Evolutionary conservation across 2,329 filamentous ascomycete genomes (phyloP).

Genomic region (Thelonectria olida): DNA sequence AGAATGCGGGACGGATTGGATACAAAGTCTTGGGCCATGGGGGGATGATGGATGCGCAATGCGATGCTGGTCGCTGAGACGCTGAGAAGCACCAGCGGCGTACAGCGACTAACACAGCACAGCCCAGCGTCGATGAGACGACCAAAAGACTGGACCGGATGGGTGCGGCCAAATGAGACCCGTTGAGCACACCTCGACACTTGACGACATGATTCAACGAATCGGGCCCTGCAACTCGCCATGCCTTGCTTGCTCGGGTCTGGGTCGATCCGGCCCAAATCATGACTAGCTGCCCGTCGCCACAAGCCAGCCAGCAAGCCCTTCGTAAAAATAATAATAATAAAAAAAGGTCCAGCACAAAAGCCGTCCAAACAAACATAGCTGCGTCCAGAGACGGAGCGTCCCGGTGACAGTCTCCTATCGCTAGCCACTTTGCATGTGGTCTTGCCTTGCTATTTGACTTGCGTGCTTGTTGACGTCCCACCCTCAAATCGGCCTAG

Average conservation of each 20-base stretch:
- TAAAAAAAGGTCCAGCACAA: constrained; percentile 1
- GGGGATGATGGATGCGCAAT: too few species aligned
- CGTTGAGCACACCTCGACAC: not conserved
- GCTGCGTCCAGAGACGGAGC: constrained; percentile 11
- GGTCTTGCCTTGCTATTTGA: constrained; percentile 2
- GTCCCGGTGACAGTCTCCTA: constrained; percentile 14
- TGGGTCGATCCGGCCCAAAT: not conserved
- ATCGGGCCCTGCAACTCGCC: constrained; percentile 4
- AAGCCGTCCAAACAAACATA: constrained; percentile 7
- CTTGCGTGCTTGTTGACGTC: not conserved
- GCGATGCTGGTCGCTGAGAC: constrained; percentile 8
- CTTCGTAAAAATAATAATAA: not conserved
- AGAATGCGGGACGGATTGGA: constrained; percentile 4
- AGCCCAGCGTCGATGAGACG: not conserved
- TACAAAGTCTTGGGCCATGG: not conserved
- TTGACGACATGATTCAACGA: constrained; percentile 10
- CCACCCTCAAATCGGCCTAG: not conserved
- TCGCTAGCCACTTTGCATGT: constrained; percentile 4
- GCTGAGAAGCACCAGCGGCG: constrained; percentile 3
- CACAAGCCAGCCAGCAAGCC: not conserved
- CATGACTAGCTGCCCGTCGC: not conserved
- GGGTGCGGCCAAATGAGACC: not conserved
- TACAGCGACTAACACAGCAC: constrained; percentile 3
- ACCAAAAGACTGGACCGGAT: not conserved
- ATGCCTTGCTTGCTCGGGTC: not conserved